These are phyloP conservation scores for Penicillium crustosum DNA, from an alignment of 2,329 filamentous ascomycete genomes.

Conservation along the genomic window DNA sequence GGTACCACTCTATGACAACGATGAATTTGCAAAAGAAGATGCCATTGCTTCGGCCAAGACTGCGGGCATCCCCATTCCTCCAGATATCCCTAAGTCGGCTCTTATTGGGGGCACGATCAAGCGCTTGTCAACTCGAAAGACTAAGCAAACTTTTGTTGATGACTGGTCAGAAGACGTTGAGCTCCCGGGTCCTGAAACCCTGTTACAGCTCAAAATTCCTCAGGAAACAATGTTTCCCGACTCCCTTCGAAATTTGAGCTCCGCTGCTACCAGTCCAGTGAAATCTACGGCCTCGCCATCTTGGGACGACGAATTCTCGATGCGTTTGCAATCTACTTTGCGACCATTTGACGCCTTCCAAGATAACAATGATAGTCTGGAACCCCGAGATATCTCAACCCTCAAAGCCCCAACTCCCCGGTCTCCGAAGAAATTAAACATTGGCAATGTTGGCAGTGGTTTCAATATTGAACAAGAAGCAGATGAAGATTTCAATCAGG, in stretches of 20 bases:
- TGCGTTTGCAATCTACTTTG: conserved; percentile 55
- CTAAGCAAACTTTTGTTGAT: conserved; percentile 71
- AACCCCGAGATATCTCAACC: conserved; percentile 64
- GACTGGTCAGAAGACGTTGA: conserved; percentile 81
- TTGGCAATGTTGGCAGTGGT: conserved; percentile 34
- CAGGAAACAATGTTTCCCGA: conserved; percentile 66
- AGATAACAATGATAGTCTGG: conserved; percentile 61
- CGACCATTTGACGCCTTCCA: conserved; percentile 62
- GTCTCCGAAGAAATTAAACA: conserved; percentile 52
- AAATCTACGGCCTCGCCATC: conserved; percentile 33
- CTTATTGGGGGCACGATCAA: conserved; percentile 92
- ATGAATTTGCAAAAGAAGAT: conserved; percentile 78
- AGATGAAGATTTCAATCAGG: conserved; percentile 71
- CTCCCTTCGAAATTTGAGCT: conserved; percentile 65
- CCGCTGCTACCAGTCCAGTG: conserved; percentile 40
- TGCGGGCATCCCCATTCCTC: conserved; percentile 87
- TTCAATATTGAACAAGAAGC: conserved; percentile 43
- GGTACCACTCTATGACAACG: conserved; percentile 77
- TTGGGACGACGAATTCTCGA: conserved; percentile 43
- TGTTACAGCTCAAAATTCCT: conserved; percentile 64
- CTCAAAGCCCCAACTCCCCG: conserved; percentile 67
- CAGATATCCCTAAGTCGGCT: conserved; percentile 82
- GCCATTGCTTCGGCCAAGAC: conserved; percentile 84
- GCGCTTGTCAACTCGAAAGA: conserved; percentile 72
- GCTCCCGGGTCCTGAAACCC: conserved; percentile 57